Evolutionary conservation across 23 red algal species (phyloP), one percentile per base, ranked within the genome.

Genomic region (Gracilaria vermiculophylla): DNA sequence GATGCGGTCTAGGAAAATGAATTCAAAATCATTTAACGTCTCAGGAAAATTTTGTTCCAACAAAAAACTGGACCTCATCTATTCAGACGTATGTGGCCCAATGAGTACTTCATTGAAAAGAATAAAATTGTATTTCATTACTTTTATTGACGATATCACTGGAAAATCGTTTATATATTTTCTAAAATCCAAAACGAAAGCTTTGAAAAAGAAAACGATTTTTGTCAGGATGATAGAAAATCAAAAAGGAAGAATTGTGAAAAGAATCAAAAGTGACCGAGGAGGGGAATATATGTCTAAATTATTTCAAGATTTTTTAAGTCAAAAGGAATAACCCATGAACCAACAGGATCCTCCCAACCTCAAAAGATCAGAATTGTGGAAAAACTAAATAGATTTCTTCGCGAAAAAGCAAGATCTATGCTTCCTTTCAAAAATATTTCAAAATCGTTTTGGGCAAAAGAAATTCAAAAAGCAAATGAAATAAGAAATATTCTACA

Each of bases 281-380:
- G 73, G n/a, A n/a, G n/a, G n/a, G n/a, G n/a, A n/a, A n/a, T 89
- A 58, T 61, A 66, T 53, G 32, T 53, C 61, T 10, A 56, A 39
- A 23, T 28, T 2, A 10, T 21, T 57, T 14, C n/a, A 57, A 21
- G 47, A 78, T 87, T 53, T 54, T 53, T 71, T 7, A 52, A 72
- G 49, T 32, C 52, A 32, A 42, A 36, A 16, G 83, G 66, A 25
- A 62, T 47, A 25, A 20, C 54, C 24, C 53, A 55, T 33, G 66
- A 87, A 28, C 5, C 12, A 9, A 75, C 83, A 75, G 64, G 37
- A 75, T 12, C 67, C 36, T 87, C 48, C 31, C 65, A 55, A 56
- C 69, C 83, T 41, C 57, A 87, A 28, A 13, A 74, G 36, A 87
- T 77, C 45, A 45, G 83, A 10, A 20, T 51, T 21, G 58, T 62